Percentiles rank a stretch among this genome's conserved stretches.
phyloP scores from a whole-genome alignment of 352 stramenopile species.

The Globisporangium alternatum region DNA sequence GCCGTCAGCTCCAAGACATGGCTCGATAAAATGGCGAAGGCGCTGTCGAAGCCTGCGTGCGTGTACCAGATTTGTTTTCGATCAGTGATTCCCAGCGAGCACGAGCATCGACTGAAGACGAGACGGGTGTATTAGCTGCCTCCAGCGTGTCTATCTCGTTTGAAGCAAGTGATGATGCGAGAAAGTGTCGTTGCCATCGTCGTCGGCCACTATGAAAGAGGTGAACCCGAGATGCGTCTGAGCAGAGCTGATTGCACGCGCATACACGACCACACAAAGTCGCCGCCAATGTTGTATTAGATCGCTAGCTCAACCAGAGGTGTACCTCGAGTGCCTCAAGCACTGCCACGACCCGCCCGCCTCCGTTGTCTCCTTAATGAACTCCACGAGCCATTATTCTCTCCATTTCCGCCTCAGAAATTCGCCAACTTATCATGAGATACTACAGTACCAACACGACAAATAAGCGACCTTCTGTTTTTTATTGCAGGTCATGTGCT shows the following conservation, averaged over 20 bases:
- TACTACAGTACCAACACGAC: no score
- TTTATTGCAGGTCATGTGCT: no score
- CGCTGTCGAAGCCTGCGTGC: not conserved
- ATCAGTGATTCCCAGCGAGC: not conserved
- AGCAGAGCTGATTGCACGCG: not conserved
- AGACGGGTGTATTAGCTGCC: not conserved
- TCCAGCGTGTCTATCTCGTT: no score
- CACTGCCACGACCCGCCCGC: not conserved
- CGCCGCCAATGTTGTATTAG: not conserved
- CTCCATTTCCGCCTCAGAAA: no score
- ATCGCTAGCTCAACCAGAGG: not conserved
- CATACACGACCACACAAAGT: not conserved
- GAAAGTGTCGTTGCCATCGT: not conserved
- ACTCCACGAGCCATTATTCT: not conserved
- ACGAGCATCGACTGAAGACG: not conserved
- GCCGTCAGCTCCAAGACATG: constrained; percentile 85
- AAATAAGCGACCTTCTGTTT: no score
- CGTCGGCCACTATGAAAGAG: not conserved
- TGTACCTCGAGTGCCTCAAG: not conserved
- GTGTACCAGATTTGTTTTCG: not conserved
- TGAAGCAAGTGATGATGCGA: not conserved
- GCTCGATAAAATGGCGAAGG: constrained; percentile 38
- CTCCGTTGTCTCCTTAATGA: not conserved
- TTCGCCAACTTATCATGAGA: no score
- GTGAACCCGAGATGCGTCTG: not conserved